Base-by-base conservation (phyloP, 805 yeast genomes). In the Komagataella kurtzmanii region DNA sequence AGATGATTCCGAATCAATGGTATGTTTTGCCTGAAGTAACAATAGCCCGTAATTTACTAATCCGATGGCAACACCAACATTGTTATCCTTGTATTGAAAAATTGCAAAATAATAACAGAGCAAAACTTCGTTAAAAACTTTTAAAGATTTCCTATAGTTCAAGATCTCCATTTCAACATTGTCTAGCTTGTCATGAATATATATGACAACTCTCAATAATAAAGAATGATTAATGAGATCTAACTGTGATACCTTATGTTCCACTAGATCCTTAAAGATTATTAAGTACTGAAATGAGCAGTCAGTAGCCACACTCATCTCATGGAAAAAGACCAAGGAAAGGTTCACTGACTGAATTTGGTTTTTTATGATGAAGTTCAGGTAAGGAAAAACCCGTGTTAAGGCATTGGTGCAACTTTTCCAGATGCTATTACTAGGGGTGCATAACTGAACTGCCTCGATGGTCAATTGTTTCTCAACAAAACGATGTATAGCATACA, bases 31-130 rank as follows among this genome's bases (percentile, higher is more conserved):
- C 17, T 63, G 56, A 1, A 61, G 52, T 12, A 55, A 53, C 3
- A 59, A 51, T 8, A 64, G 54, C 1, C 56, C 64, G 47, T 59
- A 62, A 30, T 58, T 56, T 17, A 58, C 52, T n/a, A 63, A 52
- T 4, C 65, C 62, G 7, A 63, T 48, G 1, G 66, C 51, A 14
- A 57, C 24, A 2, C 67, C 68, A 5, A 61, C 17, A 23, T 59
- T 54, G 44, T 57, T 53, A 14, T 57, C 55, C 49, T 54, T 55
- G 52, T 64, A 64, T 24, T 56, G 49, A n/a, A 59, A 57, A n/a
- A 64, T 48, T 21, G 59, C 54, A 21, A 54, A 48, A 46, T 60
- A 65, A 53, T 61, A 63, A 46, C 64, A 60, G 17, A 51, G 45
- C 7, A 44, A 48, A 10, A 47, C 23, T 17, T 24, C 44, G 6